phyloP scores from a whole-genome alignment of 2,329 filamentous ascomycete species.

The Helotiales sp. region DNA sequence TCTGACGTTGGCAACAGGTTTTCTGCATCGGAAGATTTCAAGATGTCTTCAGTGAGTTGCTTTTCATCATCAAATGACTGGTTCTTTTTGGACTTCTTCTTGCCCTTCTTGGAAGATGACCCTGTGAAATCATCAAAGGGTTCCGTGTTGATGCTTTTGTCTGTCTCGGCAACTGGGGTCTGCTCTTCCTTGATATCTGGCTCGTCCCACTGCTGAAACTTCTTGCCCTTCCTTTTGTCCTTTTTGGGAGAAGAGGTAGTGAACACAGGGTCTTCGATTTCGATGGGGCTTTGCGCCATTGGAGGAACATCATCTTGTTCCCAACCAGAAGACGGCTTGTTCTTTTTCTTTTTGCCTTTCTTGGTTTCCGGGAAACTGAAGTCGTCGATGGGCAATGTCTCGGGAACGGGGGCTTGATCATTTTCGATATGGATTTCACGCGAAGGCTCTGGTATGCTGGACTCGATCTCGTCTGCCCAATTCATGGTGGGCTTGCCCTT shows the following conservation, averaged over 20 bases:
- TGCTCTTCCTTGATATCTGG: not conserved
- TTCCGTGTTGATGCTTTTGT: not conserved
- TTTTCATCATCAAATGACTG: slow-evolving; percentile 19
- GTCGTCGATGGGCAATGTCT: not conserved
- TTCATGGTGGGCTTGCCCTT: slow-evolving; percentile 33
- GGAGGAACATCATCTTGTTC: slow-evolving; percentile 5
- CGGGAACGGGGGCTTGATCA: not conserved
- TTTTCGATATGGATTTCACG: not conserved
- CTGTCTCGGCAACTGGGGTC: not conserved
- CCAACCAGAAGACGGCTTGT: slow-evolving; percentile 6
- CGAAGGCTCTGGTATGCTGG: not conserved
- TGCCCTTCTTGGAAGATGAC: slow-evolving; percentile 19
- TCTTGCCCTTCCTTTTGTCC: slow-evolving; percentile 23
- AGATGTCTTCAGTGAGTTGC: not conserved
- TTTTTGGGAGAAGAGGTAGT: slow-evolving; percentile 6
- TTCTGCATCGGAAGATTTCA: slow-evolving; percentile 11
- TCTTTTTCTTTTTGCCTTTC: slow-evolving; percentile 36
- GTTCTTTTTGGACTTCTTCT: slow-evolving; percentile 18
- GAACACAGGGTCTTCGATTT: slow-evolving; percentile 1
- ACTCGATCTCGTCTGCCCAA: slow-evolving; percentile 13
- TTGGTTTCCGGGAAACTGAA: slow-evolving; percentile 29
- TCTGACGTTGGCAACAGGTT: slow-evolving; percentile 15
- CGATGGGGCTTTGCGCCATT: not conserved
- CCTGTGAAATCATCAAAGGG: slow-evolving; percentile 13
- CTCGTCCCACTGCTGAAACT: slow-evolving; percentile 2